Evolutionary conservation across 768 basidiomycete genomes (phyloP), one percentile per base, ranked within the genome.

Genomic region (Boletus vinaceobasis): DNA sequence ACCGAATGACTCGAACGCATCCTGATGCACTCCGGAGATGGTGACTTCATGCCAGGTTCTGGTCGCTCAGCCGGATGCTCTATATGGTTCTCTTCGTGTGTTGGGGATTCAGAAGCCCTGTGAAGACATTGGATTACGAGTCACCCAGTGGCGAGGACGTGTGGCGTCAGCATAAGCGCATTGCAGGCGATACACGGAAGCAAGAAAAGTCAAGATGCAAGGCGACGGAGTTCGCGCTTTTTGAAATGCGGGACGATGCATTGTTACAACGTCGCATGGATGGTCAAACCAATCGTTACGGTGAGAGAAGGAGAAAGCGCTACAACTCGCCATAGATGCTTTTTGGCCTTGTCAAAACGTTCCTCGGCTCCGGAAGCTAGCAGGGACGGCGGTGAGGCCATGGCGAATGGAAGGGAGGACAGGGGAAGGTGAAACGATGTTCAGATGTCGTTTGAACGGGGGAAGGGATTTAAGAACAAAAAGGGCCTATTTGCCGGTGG

Each of bases 341-440:
- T 71, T 67, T 71, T 71, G 29, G 71, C 71, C 53, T 71, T 71
- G 67, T 70, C 59, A 36, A 71, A 71, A 35, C 70, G 64, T 46
- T 73, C 71, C 33, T 73, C 69, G 54, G 63, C 17, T 46, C 60
- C 62, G 31, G 49, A 48, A 21, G 52, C 29, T 44, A 60, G 55
- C 11, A 52, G 48, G 38, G 70, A 60, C 13, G 62, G 37, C 40
- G 59, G 33, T 42, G 65, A 71, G 31, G 70, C 58, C 70, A 71
- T 71, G 35, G 42, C 1, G 43, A 44, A 43, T 46, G 32, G 51
- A 43, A 38, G 55, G 43, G 36, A 57, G 51, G 58, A 65, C 61
- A 67, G 63, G 60, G 53, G 60, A 55, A 55, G 55, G 55, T 56
- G 61, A 61, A 53, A 61, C 59, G 61, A 64, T 47, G 66, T 62